phyloP scores from a whole-genome alignment of 345 rosid genomes.

The Populus nigra region DNA sequence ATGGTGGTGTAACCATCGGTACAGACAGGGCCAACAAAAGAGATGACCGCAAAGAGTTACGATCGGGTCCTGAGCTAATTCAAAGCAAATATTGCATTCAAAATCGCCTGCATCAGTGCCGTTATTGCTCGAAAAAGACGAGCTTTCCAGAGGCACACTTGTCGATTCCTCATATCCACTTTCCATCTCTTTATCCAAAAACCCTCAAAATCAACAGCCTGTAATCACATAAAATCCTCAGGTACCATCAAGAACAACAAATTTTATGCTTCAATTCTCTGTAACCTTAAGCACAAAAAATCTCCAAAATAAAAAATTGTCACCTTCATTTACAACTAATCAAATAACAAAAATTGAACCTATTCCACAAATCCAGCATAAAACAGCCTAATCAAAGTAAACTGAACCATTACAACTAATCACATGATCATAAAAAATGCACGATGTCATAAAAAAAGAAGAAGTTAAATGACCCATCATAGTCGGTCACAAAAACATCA shows the following conservation, averaged over 20 bases:
- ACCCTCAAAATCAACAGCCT: background rate
- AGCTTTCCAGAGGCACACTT: slow-evolving; percentile 29
- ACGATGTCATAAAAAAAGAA: too few relatives aligned
- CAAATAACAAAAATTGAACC: background rate
- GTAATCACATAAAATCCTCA: background rate
- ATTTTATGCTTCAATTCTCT: background rate
- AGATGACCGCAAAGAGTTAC: slow-evolving; percentile 92
- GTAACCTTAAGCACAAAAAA: background rate
- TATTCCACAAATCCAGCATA: background rate
- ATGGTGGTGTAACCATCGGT: slow-evolving; percentile 81
- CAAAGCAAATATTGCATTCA: slow-evolving; percentile 95
- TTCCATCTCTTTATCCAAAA: slow-evolving; percentile 37
- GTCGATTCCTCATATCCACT: slow-evolving; percentile 52
- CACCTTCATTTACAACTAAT: background rate
- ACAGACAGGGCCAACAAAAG: slow-evolving; percentile 90
- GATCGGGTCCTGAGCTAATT: slow-evolving; percentile 82
- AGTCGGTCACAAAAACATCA: background rate
- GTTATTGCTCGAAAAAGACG: slow-evolving; percentile 35
- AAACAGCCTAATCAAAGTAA: background rate
- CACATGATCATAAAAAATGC: background rate
- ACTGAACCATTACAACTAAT: background rate
- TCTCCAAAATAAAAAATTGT: background rate
- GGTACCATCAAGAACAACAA: background rate
- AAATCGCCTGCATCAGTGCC: slow-evolving; percentile 67
- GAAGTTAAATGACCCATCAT: background rate